These are phyloP conservation scores for Dissophora globulifera DNA, from an alignment of 192 early-diverging fungal genomes.

Conservation along the genomic window DNA sequence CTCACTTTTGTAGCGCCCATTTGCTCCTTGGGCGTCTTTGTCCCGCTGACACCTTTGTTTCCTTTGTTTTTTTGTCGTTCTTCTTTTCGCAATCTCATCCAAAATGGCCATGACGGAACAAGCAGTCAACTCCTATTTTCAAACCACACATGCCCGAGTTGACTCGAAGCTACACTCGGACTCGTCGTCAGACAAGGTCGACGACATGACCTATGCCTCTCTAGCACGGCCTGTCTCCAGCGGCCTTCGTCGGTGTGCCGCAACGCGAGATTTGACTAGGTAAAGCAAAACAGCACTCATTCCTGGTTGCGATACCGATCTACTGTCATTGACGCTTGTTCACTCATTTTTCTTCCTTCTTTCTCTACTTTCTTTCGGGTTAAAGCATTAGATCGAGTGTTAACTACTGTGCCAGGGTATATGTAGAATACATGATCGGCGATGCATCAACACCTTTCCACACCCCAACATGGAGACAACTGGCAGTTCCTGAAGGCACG, in stretches of 20 bases:
- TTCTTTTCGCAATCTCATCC: neutral
- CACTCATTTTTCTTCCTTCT: neutral
- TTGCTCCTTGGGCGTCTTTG: no score
- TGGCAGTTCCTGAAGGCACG: neutral
- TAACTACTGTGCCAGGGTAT: conserved; percentile 42
- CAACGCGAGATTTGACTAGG: conserved; percentile 47
- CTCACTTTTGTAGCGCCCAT: no score
- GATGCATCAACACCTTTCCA: conserved; percentile 31
- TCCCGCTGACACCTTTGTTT: neutral
- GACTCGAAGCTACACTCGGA: conserved; percentile 47
- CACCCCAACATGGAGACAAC: conserved; percentile 25
- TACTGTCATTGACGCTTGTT: no score
- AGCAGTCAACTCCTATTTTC: conserved; percentile 28
- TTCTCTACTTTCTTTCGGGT: neutral
- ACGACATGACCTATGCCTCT: conserved; percentile 13
- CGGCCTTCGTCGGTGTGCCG: conserved; percentile 47
- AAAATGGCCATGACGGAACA: conserved; percentile 46
- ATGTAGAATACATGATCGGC: conserved; percentile 41
- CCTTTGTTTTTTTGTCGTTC: neutral
- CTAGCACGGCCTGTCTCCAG: conserved; percentile 14
- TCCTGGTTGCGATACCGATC: no score
- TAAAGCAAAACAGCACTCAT: no score
- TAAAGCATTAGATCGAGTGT: conserved; percentile 34
- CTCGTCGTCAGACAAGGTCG: conserved; percentile 29
- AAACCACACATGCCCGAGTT: conserved; percentile 36